phyloP scores from a whole-genome alignment of 129 eudicot genomes.

The Deinandra increscens region DNA sequence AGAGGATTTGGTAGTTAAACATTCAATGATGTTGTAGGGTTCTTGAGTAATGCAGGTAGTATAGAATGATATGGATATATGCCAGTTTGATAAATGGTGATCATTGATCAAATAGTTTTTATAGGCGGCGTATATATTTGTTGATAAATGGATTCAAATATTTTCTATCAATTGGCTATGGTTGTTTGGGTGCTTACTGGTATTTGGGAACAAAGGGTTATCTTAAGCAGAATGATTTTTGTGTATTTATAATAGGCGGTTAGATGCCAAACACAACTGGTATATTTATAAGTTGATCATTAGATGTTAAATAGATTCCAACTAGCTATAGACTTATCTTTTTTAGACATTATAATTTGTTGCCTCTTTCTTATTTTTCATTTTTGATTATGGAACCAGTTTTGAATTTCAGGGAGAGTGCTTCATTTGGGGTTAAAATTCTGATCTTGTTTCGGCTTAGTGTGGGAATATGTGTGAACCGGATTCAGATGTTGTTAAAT shows the following conservation, averaged over 20 bases:
- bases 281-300: background rate
- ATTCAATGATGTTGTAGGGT: background rate
- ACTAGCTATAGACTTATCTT: background rate
- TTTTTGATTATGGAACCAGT: slow-evolving; percentile 8
- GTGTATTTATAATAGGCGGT: background rate
- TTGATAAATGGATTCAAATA: background rate
- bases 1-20: slow-evolving; percentile 4
- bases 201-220: background rate
- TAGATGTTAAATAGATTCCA: background rate
- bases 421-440: background rate
- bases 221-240: background rate
- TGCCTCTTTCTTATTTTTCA: too few relatives aligned
- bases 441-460: background rate
- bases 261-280: background rate
- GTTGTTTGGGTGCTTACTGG: background rate
- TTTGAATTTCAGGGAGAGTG: slow-evolving; percentile 25
- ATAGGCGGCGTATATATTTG: background rate
- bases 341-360: background rate
- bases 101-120: background rate
- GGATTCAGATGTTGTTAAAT: slow-evolving; percentile 58
- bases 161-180: background rate
- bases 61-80: background rate
- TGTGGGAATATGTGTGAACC: slow-evolving; percentile 47
- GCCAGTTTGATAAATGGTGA: background rate
- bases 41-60: background rate